Evolutionary conservation across 768 basidiomycete genomes (phyloP).

Genomic region (Mycena polygramma): DNA sequence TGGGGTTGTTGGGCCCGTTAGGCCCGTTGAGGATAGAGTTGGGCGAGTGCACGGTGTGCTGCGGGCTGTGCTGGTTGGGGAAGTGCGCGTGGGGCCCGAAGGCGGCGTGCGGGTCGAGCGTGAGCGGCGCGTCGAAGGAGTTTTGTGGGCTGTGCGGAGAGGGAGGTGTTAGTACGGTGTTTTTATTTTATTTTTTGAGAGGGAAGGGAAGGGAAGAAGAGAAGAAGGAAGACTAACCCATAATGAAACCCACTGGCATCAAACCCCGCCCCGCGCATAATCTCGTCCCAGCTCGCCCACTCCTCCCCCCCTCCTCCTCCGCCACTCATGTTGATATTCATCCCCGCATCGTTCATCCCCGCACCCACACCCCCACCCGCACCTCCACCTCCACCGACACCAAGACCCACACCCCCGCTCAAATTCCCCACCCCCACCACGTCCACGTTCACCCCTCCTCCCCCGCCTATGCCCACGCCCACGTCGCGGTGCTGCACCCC

Average conservation of each 20-base stretch:
- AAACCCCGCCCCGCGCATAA: constrained; percentile 26
- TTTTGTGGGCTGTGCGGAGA: background rate
- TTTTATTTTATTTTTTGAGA: too few relatives aligned
- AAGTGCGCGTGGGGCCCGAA: constrained; percentile 17
- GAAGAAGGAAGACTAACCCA: background rate
- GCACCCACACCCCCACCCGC: background rate
- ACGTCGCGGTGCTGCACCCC: too few relatives aligned
- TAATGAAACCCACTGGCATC: background rate
- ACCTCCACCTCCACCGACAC: background rate
- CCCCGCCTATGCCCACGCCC: too few relatives aligned
- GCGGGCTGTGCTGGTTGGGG: too few relatives aligned
- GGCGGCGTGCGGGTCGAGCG: constrained; percentile 34
- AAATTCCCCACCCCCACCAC: background rate
- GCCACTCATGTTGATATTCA: background rate
- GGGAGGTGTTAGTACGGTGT: background rate
- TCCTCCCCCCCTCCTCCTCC: background rate
- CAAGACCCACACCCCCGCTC: too few relatives aligned
- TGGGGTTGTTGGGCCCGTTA: constrained; percentile 33
- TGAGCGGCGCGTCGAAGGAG: constrained; percentile 15
- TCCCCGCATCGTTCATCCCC: background rate
- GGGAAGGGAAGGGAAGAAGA: background rate
- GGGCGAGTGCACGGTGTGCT: too few relatives aligned
- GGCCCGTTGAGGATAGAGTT: too few relatives aligned
- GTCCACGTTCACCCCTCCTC: too few relatives aligned
- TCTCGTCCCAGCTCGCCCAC: constrained; percentile 31